phyloP scores from a whole-genome alignment of 495 filamentous ascomycete species.

The Evernia prunastri region DNA sequence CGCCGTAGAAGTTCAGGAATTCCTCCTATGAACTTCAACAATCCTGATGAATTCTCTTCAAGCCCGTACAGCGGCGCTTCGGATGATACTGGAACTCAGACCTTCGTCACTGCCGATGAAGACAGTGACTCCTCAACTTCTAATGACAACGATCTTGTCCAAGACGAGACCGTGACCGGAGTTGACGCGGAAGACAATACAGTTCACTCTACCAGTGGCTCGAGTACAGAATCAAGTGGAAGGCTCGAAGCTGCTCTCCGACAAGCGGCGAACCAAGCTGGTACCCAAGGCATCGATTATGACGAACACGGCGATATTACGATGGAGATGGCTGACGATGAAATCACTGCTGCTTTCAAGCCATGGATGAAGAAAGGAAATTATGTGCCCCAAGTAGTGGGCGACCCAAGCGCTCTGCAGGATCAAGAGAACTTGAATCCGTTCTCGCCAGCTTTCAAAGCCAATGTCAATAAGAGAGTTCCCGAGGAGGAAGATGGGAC shows the following conservation, averaged over 20 bases:
- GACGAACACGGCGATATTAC: conserved; percentile 54
- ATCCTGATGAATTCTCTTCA: conserved; percentile 64
- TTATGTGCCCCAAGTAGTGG: conserved; percentile 42
- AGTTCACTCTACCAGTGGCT: conserved; percentile 46
- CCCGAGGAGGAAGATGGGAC: conserved; percentile 53
- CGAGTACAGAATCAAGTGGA: conserved; percentile 57
- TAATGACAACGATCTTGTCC: conserved; percentile 54
- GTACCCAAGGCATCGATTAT: conserved; percentile 53
- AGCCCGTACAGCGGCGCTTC: conserved; percentile 72
- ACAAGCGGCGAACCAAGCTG: conserved; percentile 66
- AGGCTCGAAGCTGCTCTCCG: conserved; percentile 70
- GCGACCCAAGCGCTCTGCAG: conserved; percentile 44
- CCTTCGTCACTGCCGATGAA: conserved; percentile 46
- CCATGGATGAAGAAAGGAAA: conserved; percentile 56
- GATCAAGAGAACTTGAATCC: conserved; percentile 60
- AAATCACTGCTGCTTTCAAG: conserved; percentile 68
- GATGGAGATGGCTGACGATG: conserved; percentile 71
- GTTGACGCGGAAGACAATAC: conserved; percentile 60
- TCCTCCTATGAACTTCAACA: conserved; percentile 53
- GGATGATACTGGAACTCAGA: conserved; percentile 45
- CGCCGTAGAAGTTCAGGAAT: conserved; percentile 59
- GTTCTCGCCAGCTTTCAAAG: conserved; percentile 35
- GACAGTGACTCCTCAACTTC: conserved; percentile 39
- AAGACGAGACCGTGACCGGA: conserved; percentile 69
- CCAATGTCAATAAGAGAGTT: conserved; percentile 27